phyloP scores from a whole-genome alignment of 2,329 filamentous ascomycete species.

The Ceratocystis colombiana region DNA sequence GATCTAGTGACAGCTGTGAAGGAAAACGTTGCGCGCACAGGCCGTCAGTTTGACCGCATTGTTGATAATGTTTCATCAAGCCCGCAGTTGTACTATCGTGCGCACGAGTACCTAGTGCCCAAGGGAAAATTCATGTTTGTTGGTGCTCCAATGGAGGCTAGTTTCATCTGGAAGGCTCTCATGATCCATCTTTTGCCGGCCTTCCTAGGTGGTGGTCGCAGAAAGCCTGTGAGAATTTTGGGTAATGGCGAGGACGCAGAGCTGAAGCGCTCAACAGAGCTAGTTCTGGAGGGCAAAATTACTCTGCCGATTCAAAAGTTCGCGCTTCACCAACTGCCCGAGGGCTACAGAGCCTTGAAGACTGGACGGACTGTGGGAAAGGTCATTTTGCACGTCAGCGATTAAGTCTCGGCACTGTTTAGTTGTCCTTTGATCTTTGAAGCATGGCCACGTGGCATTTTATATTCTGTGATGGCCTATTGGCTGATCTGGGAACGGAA shows the following conservation, averaged over 20 bases:
- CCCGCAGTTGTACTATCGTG: slow-evolving; percentile 43
- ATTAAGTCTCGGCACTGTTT: slow-evolving; percentile 9
- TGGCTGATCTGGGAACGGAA: background rate
- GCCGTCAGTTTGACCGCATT: slow-evolving; percentile 38
- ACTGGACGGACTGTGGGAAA: slow-evolving; percentile 51
- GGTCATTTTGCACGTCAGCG: slow-evolving; percentile 39
- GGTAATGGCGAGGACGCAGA: slow-evolving; percentile 38
- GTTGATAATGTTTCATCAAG: slow-evolving; percentile 53
- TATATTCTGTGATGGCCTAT: background rate
- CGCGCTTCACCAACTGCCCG: slow-evolving; percentile 45
- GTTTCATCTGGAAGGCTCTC: slow-evolving; percentile 28
- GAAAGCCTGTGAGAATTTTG: slow-evolving; percentile 36
- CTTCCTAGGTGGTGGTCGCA: slow-evolving; percentile 36
- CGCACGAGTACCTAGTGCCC: slow-evolving; percentile 41
- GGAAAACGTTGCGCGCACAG: slow-evolving; percentile 34
- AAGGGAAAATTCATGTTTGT: slow-evolving; percentile 44
- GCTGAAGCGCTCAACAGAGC: slow-evolving; percentile 42
- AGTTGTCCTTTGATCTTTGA: background rate
- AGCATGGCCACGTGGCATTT: background rate
- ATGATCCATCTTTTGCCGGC: slow-evolving; percentile 30
- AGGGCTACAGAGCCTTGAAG: slow-evolving; percentile 50
- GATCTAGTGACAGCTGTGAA: slow-evolving; percentile 41
- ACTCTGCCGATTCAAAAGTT: slow-evolving; percentile 47
- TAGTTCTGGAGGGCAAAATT: slow-evolving; percentile 49
- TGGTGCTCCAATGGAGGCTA: slow-evolving; percentile 34